Base-by-base conservation (phyloP, 805 yeast genomes). In the Kuraishia piskuri region DNA sequence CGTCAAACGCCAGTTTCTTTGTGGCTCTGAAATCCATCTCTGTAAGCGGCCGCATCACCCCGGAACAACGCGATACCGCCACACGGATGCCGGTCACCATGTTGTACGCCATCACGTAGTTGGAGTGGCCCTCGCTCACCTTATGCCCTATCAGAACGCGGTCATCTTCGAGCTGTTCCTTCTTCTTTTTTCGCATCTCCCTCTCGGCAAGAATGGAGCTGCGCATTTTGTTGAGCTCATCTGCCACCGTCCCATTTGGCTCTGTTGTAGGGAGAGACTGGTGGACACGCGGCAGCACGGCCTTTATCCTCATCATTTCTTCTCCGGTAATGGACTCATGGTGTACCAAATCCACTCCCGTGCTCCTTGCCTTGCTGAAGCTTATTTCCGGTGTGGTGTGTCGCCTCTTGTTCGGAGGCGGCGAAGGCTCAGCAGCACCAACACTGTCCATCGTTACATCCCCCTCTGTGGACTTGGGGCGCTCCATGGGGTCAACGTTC, bases 51-150 rank as follows among this genome's bases (percentile, higher is more conserved):
- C 86, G 80, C 79, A 89, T 87, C 10, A 86, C 76, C 40, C 96
- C 95, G 0, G 97, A 88, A 61, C 96, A 86, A 54, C 97, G 75
- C 2, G 96, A 89, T 0, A 94, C 98, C 0, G 97, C 91, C 8
- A 90, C 96, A 54, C 99, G 78, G 49, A 94, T 94, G 2, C 99
- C 99, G 0, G 98, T 91, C 54, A 95, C 77, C 97, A 94, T 92
- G 67, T 92, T 90, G 68, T 94, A 95, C 1, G 97, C 99, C 75
- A 92, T 83, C 24, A 90, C 88, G 62, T 86, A 94, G 67, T 91
- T 94, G 51, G 83, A 90, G 64, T 94, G 98, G 47, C 97, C 97
- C 68, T 94, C 98, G 57, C 86, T 79, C 45, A 90, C 91, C 59
- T 84, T 84, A 57, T 88, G 86, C 2, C 96, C 96, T 12, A 88